These are phyloP conservation scores for Kandelia obovata DNA, from an alignment of 345 rosid species.

Conservation along the genomic window DNA sequence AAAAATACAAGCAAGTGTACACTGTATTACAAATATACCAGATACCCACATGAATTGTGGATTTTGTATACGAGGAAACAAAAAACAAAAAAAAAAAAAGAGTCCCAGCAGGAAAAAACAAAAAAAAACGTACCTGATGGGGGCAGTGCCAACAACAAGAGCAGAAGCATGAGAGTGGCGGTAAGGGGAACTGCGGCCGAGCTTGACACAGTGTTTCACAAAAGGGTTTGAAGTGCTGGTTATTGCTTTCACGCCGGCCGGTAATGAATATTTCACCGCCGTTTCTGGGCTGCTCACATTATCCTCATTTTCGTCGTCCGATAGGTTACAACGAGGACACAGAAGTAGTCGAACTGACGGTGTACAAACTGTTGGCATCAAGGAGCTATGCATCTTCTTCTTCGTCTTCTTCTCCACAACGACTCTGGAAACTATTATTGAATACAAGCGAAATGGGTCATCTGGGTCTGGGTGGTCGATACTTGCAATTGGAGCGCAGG, in stretches of 20 bases:
- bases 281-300: slow-evolving; percentile 4
- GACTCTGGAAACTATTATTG: too few species aligned
- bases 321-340: slow-evolving; percentile 19
- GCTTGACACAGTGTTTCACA: slow-evolving; percentile 88
- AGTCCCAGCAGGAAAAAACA: neutral
- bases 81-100: neutral
- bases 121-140: slow-evolving; percentile 52
- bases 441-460: too few species aligned
- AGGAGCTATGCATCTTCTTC: slow-evolving; percentile 30
- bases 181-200: slow-evolving; percentile 69
- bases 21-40: neutral
- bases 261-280: slow-evolving; percentile 23
- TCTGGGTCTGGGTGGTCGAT: too few species aligned
- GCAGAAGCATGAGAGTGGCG: slow-evolving; percentile 73
- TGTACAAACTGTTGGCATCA: slow-evolving; percentile 20
- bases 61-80: neutral
- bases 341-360: slow-evolving; percentile 11
- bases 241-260: slow-evolving; percentile 45
- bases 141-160: slow-evolving; percentile 74
- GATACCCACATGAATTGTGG: neutral
- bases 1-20: too few species aligned
- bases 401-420: neutral
- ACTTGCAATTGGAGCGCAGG: too few species aligned
- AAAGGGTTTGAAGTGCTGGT: slow-evolving; percentile 77
- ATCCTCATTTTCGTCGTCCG: slow-evolving; percentile 6